Base-by-base conservation (phyloP, 495 filamentous ascomycete species). In the Aspergillus sparsus region DNA sequence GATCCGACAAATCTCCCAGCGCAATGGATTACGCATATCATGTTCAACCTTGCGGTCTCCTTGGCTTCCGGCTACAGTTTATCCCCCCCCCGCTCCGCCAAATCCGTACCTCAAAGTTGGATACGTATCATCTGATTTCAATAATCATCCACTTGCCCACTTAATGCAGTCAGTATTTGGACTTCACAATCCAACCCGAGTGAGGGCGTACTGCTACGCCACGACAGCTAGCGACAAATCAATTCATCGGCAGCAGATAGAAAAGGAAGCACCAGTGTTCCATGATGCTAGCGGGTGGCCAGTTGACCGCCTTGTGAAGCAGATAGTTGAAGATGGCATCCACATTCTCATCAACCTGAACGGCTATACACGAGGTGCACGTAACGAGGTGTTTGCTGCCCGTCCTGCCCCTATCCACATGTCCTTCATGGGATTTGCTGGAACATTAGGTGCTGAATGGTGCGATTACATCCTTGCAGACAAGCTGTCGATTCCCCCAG, bases 361-460 rank as follows among this genome's bases (percentile, higher is more conserved):
- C 68, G 94, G 94, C 32, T 99, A 98, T 74, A 99, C 94, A 6
- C 84, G 94, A 35, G 94, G 94, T 16, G 94, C 94, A n/a, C 86
- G 92, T 41, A 99, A 99, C 63, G 95, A 99, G 69, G 85, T 98
- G 15, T 99, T 99, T 72, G 94, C 94, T 36, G 94, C 95, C 11
- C 85, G 94, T 31, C 92, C 94, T 9, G 92, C 92, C 4, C 94
- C 94, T 0, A 93, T 99, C 51, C 94, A 98, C 64, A 99, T 99
- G 94, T 97, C 94, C 0, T 99, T 99, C 71, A 99, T 99, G 94
- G 94, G 94, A 2, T 98, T 99, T 73, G 94, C 94, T 1, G 94
- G 94, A 7, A 97, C 94, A 2, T 80, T 99, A 8, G 94, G 95
- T 10, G 94, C 94, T 32, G 94, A 98, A 68, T 99, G 94, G 94